Conservation (phyloP, 148 eudicot genomes). For the Camellia japonica region DNA sequence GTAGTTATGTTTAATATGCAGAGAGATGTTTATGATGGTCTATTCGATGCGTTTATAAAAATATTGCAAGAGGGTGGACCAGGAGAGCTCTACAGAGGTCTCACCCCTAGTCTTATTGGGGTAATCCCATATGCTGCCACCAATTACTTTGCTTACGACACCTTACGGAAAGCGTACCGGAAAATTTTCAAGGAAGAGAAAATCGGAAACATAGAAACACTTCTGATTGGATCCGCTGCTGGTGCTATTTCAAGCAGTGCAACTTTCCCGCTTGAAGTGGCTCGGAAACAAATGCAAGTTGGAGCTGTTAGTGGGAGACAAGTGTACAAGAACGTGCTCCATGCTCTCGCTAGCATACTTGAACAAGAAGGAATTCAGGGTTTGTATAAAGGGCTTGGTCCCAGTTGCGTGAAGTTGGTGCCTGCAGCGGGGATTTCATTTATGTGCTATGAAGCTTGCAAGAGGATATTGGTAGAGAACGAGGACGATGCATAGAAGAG, state of each 20-base stretch:
- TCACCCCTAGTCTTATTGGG: constrained; percentile 78
- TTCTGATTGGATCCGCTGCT: constrained; percentile 88
- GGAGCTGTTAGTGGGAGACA: constrained; percentile 78
- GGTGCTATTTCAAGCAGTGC: constrained; percentile 93
- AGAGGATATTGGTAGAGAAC: constrained; percentile 82
- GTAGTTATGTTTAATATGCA: constrained; percentile 28
- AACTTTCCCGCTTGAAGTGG: constrained; percentile 95
- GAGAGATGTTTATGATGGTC: constrained; percentile 73
- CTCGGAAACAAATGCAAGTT: constrained; percentile 93
- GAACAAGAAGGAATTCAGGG: constrained; percentile 80
- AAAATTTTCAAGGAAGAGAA: constrained; percentile 68
- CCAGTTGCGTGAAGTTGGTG: constrained; percentile 85
- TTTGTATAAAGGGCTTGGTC: constrained; percentile 81
- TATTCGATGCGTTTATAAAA: constrained; percentile 68
- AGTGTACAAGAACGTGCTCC: constrained; percentile 75
- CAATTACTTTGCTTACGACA: constrained; percentile 89
- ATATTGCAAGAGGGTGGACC: constrained; percentile 76
- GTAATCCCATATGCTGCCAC: constrained; percentile 84
- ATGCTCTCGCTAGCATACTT: constrained; percentile 72
- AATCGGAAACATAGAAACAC: constrained; percentile 80
- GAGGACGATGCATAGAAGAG: constrained; percentile 53
- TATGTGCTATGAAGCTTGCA: constrained; percentile 97
- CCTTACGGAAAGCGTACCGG: constrained; percentile 65
- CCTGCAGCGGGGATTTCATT: constrained; percentile 99
- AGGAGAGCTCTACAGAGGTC: constrained; percentile 77